A percentile compares a stretch with the other conserved stretches of the same genome.
phyloP scores from a whole-genome alignment of 2,329 filamentous ascomycete genomes.

The Diaporthe citri region DNA sequence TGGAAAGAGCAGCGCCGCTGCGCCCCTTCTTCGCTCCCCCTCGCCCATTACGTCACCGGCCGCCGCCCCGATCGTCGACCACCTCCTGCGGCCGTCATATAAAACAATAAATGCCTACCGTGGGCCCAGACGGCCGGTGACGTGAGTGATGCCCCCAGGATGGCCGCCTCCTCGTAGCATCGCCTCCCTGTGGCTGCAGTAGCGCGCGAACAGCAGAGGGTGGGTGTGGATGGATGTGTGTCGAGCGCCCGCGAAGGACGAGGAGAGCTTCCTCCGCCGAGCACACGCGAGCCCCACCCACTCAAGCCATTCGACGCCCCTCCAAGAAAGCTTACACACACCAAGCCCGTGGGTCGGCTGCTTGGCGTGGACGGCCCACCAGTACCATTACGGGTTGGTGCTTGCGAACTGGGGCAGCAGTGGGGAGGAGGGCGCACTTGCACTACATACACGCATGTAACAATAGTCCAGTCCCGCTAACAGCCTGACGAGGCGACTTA shows the following conservation, averaged over 20 bases:
- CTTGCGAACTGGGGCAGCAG: not conserved
- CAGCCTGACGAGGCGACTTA: not conserved
- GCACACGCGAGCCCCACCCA: not conserved
- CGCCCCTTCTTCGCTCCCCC: not conserved
- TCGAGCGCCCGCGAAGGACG: not conserved
- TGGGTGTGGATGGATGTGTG: not conserved
- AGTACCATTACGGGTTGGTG: not conserved
- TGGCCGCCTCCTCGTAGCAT: conserved; percentile 27
- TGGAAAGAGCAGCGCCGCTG: conserved; percentile 2
- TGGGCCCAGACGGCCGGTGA: conserved; percentile 7
- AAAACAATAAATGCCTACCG: conserved; percentile 1
- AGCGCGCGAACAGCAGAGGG: conserved; percentile 1
- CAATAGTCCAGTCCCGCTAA: not conserved
- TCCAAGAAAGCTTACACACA: conserved; percentile 21
- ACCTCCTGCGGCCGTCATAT: not conserved
- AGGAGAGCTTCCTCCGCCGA: conserved; percentile 10
- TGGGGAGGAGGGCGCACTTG: conserved; percentile 2
- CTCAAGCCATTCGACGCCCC: conserved; percentile 2
- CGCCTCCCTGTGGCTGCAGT: conserved; percentile 30
- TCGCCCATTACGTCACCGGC: conserved; percentile 28
- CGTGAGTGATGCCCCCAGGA: conserved; percentile 21
- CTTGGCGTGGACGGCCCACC: conserved; percentile 2
- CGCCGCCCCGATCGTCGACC: conserved; percentile 26
- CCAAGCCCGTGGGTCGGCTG: conserved; percentile 7
- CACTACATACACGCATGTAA: not conserved